These are phyloP conservation scores for Erodium trifolium DNA, from an alignment of 441 rosid genomes.

Conservation along the genomic window DNA sequence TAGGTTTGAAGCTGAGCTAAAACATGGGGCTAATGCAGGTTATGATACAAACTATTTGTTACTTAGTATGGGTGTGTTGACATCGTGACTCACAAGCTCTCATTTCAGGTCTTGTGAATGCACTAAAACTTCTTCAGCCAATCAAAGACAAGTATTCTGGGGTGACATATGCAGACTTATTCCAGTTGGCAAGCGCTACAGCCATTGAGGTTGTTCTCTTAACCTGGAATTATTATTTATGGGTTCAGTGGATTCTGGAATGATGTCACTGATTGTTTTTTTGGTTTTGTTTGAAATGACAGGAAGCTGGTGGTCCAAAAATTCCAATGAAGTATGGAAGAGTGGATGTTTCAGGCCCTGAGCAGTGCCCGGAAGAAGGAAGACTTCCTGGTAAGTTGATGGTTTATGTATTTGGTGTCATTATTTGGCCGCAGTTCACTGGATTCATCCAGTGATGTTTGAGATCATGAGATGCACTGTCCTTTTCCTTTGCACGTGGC, in stretches of 20 bases:
- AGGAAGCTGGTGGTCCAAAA: constrained; percentile 94
- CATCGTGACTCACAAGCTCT: constrained; percentile 17
- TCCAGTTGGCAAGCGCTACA: constrained; percentile 90
- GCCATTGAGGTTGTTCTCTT: constrained; percentile 63
- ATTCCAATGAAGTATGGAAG: constrained; percentile 90
- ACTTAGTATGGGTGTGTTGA: constrained; percentile 14
- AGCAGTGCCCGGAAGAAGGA: constrained; percentile 92
- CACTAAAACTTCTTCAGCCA: constrained; percentile 61
- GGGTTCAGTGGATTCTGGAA: neutral
- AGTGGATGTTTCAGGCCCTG: constrained; percentile 64
- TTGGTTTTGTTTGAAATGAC: constrained; percentile 17
- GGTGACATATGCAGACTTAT: constrained; percentile 76
- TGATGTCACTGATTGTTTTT: constrained; percentile 15
- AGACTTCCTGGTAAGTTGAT: constrained; percentile 79
- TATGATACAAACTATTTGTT: constrained; percentile 8
- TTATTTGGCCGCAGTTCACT: neutral
- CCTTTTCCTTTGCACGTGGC: neutral
- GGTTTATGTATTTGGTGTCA: neutral
- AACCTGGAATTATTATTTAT: constrained; percentile 8
- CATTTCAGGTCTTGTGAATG: constrained; percentile 67
- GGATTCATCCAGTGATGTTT: neutral
- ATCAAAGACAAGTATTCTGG: constrained; percentile 75
- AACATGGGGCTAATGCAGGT: constrained; percentile 95
- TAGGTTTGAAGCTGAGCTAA: constrained; percentile 79
- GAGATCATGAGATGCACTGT: neutral